Evolutionary conservation across 83 land plant genomes (phyloP), one percentile per base, ranked within the genome.

Genomic region (Diphasiastrum complanatum): DNA sequence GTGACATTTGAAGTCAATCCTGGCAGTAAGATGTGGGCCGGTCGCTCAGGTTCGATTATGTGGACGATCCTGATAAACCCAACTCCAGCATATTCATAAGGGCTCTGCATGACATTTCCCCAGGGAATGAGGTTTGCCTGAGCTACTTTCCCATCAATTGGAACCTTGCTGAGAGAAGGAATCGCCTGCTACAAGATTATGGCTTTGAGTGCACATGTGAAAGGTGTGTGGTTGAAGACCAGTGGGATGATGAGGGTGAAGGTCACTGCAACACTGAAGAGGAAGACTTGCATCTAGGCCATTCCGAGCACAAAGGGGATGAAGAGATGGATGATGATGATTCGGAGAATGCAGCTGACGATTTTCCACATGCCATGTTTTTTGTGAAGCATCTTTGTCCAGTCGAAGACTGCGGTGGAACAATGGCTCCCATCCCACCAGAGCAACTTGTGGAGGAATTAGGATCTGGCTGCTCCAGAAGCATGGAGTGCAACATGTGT

Each of bases 81-180:
- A 91, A 84, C 48, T 76, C 85, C 1, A 85, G 82, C 50, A 75
- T 91, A 10, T 67, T 70, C 51, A 68, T 91, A 0, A 70, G 97
- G 45, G 66, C 83, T 23, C 73, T 91, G 1, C 93, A 91, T 63
- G 97, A 87, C n/a, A 79, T 91, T 24, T 64, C 81, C 10, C 71
- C 73, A 19, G 97, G 97, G 12, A 67, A 82, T 29, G 97, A 91
- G 78, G 70, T 87, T 1, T 87, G 93, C 68, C 46, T 91, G 55
- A 91, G 97, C 60, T 91, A 91, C 50, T 91, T 91, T 63, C 97
- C 97, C 10, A 78, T 91, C 0, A 78, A 84, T 67, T 76, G 75
- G 76, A 55, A 56, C 10, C 82, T 73, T 58, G 38, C 71, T 2
- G 81, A 72, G 48, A 73, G 97, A 51, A 86, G 84, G 72, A 71